Conservation (phyloP, 2,329 filamentous ascomycete species). For the Alternaria alternata region DNA sequence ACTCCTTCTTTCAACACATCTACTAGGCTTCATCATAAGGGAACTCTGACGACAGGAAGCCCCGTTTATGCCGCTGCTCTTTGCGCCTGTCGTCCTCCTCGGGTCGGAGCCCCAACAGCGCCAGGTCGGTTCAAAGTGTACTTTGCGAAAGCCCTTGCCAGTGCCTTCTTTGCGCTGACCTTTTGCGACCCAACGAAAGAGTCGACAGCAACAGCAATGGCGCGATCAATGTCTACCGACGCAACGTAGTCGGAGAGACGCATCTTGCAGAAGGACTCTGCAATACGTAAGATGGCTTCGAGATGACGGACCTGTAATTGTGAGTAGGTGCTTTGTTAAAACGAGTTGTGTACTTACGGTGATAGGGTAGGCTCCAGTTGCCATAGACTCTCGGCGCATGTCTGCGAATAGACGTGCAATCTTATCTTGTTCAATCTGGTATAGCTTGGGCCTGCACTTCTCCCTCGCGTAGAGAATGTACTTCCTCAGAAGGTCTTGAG, state of each 20-base stretch:
- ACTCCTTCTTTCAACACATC: slow-evolving; percentile 9
- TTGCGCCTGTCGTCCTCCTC: slow-evolving; percentile 39
- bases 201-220: slow-evolving; percentile 95
- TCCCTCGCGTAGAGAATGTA: slow-evolving; percentile 96
- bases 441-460: slow-evolving; percentile 87
- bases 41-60: neutral
- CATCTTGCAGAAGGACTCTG: slow-evolving; percentile 96
- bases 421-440: slow-evolving; percentile 98
- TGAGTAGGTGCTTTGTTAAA: slow-evolving; percentile 19
- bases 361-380: slow-evolving; percentile 96
- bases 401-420: slow-evolving; percentile 92
- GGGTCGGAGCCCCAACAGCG: slow-evolving; percentile 44
- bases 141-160: slow-evolving; percentile 94
- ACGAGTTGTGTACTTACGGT: slow-evolving; percentile 70
- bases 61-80: slow-evolving; percentile 37
- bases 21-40: slow-evolving; percentile 5
- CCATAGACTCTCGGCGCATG: slow-evolving; percentile 91
- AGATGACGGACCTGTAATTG: slow-evolving; percentile 85
- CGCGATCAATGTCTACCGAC: slow-evolving; percentile 89
- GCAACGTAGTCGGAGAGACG: slow-evolving; percentile 95
- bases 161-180: slow-evolving; percentile 95
- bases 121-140: slow-evolving; percentile 67
- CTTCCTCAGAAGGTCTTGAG: slow-evolving; percentile 90
- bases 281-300: slow-evolving; percentile 96
- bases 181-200: slow-evolving; percentile 97